A percentile compares a stretch with the other conserved stretches of the same genome.
Evolutionary conservation across 78 protist species (phyloP).

Genomic region (Dictyostelium firmibasis): DNA sequence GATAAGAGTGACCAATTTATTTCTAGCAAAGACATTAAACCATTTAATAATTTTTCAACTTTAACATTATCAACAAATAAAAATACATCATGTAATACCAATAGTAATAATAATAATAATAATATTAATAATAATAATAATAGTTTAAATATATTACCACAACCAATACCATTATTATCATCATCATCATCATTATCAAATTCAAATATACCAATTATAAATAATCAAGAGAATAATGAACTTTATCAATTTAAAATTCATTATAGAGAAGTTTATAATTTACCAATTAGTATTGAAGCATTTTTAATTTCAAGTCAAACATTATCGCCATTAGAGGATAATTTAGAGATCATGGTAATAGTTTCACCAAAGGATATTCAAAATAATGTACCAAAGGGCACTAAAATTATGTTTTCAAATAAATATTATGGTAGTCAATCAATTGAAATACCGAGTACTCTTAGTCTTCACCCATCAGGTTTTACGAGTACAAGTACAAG

Average conservation of each 20-base stretch:
- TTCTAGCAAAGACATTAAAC: not conserved
- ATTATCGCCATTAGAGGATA: not conserved
- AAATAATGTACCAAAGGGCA: not conserved
- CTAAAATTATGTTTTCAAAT: not conserved
- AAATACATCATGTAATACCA: not conserved
- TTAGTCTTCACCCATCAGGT: not conserved
- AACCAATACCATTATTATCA: not conserved
- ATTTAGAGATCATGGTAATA: not conserved
- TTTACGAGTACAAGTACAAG: not conserved
- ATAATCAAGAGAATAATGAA: not conserved
- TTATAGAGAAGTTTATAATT: slow-evolving; percentile 2
- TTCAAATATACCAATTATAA: not conserved
- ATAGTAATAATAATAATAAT: too few relatives aligned
- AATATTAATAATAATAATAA: too few relatives aligned
- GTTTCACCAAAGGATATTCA: not conserved
- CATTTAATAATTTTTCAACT: not conserved
- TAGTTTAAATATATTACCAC: not conserved
- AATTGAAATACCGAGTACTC: not conserved
- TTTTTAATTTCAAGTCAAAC: not conserved
- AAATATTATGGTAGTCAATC: not conserved
- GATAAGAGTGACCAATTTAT: not conserved
- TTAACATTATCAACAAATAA: not conserved
- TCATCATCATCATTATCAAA: too few relatives aligned
- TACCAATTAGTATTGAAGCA: not conserved
- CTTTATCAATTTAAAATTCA: not conserved